A percentile compares a stretch with the other conserved stretches of the same genome.
Conservation (phyloP, 139 green algal genomes). For the Coelastrella sp. region DNA sequence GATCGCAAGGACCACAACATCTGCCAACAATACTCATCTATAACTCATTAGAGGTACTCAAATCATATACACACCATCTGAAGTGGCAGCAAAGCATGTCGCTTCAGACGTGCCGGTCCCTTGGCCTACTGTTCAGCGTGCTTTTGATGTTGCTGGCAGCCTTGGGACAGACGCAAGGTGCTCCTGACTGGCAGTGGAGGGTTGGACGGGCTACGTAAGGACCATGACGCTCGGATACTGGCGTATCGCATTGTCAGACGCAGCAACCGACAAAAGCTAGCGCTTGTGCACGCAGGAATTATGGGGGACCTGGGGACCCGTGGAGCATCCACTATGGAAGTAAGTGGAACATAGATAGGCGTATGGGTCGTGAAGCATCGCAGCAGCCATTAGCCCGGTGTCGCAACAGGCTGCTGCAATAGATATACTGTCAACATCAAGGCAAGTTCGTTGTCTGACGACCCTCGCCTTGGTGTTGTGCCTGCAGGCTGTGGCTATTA, state of each 20-base stretch:
- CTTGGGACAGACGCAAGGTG: background rate
- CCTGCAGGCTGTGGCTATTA: slow-evolving; percentile 14
- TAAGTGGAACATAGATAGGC: background rate
- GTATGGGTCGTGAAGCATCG: background rate
- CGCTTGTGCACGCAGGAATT: background rate
- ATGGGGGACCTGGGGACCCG: slow-evolving; percentile 14
- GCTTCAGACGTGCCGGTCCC: background rate
- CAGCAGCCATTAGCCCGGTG: background rate
- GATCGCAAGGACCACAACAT: too few species aligned
- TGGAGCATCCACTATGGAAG: slow-evolving; percentile 21
- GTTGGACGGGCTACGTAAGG: background rate
- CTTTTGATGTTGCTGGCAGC: background rate
- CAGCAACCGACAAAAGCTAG: background rate
- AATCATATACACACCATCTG: too few species aligned
- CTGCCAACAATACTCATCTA: too few species aligned
- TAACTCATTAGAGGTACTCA: too few species aligned
- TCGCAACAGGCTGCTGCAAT: too few species aligned
- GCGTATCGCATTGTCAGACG: too few species aligned
- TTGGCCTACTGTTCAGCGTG: background rate
- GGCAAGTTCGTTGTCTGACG: too few species aligned
- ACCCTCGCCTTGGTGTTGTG: background rate
- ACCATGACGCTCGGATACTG: background rate
- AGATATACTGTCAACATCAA: too few species aligned
- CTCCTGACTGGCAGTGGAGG: background rate
- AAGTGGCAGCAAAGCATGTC: background rate